A percentile compares a stretch with the other conserved stretches of the same genome.
These are phyloP conservation scores for Silene vulgaris DNA, from an alignment of 179 eudicot genomes.

Conservation along the genomic window DNA sequence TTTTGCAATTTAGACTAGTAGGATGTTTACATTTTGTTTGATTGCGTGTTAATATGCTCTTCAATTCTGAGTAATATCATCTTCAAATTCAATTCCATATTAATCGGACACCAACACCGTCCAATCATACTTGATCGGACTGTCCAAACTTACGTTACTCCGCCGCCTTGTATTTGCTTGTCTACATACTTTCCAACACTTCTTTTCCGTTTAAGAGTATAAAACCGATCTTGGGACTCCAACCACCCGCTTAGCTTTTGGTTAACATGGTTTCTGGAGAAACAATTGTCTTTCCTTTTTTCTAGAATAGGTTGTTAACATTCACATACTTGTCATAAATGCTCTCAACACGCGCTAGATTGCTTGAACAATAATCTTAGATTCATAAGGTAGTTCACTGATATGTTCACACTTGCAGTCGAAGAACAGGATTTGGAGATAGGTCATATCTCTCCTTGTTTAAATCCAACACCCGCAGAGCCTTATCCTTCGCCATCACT, in stretches of 20 bases:
- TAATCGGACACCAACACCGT: too few species aligned
- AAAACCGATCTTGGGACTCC: too few species aligned
- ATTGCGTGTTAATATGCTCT: neutral
- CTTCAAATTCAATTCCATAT: neutral
- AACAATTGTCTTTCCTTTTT: too few species aligned
- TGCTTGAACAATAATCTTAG: neutral
- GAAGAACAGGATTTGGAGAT: conserved; percentile 28
- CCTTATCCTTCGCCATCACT: conserved; percentile 50
- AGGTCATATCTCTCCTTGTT: conserved; percentile 27
- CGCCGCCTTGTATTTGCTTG: too few species aligned
- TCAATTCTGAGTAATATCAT: neutral
- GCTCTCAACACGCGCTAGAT: neutral
- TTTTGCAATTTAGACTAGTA: neutral
- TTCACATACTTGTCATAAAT: too few species aligned
- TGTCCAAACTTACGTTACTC: neutral
- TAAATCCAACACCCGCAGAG: conserved; percentile 21
- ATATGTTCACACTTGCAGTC: conserved; percentile 22
- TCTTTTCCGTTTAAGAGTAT: too few species aligned
- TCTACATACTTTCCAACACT: neutral
- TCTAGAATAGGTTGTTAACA: too few species aligned
- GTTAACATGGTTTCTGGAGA: too few species aligned
- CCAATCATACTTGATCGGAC: too few species aligned
- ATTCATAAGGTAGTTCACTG: conserved; percentile 16
- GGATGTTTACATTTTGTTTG: neutral
- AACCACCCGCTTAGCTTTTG: too few species aligned